Base-by-base conservation (phyloP, 2,329 filamentous ascomycete species). In the Venturia asperata region DNA sequence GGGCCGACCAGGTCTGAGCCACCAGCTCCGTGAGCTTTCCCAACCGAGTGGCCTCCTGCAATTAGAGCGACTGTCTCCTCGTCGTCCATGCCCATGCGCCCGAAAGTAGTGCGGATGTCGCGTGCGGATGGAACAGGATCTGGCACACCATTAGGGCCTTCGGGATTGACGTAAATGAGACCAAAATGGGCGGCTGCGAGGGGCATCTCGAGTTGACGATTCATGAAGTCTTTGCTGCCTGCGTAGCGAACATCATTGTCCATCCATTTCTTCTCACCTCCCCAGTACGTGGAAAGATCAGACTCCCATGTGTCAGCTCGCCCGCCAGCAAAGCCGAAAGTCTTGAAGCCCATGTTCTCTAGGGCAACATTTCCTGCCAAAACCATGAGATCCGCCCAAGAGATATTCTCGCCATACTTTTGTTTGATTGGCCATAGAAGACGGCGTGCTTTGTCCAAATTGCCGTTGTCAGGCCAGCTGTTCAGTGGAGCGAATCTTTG, bases 351-450 rank as follows among this genome's bases (percentile, higher is more conserved):
- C 87, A 90, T 90, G 68, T 83, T 85, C 78, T 92, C 89, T 68
- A 92, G 82, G 61, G 88, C 88, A 19, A 91, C 87, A 74, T 91
- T 91, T 69, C 89, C 89, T 34, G 87, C 83, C 62, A 91, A 82
- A 65, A 91, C 80, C 61, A 88, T 75, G 66, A 92, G 77, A 73
- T 92, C 89, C 27, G 88, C 86, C 89, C 89, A 92, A 0, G 89
- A 91, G 76, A 92, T 88, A 80, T 89, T 90, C 81, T 85, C 85
- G 74, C 89, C 89, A 69, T 92, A 92, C 82, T 92, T 92, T 71
- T 90, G 88, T 83, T 92, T 92, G 79, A 92, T 86, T 65, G 89
- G 89, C 87, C 88, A 91, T 52, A 92, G 79, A 64, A 92, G 83
- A 68, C 89, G 88, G 65, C 89, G 88, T 42, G 88, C 89, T 83